Conservation (phyloP, 768 basidiomycete species). For the Mycena vulgaris region DNA sequence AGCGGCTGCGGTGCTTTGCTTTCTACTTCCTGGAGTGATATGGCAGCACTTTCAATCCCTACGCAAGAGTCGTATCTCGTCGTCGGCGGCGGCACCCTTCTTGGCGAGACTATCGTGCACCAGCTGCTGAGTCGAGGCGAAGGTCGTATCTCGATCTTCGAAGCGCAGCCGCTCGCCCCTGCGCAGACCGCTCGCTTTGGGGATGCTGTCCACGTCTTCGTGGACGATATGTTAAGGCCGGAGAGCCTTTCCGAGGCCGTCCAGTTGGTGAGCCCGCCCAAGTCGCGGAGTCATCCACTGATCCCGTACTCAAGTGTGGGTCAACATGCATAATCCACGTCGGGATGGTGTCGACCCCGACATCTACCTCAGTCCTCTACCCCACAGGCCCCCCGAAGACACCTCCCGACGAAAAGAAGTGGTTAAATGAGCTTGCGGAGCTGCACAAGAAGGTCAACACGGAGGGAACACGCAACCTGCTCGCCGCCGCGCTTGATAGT, state of each 20-base stretch:
- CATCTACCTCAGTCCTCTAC: conserved; percentile 48
- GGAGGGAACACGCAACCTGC: conserved; percentile 19
- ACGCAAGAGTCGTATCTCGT: conserved; percentile 59
- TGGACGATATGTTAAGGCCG: conserved; percentile 61
- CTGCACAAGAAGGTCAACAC: not conserved
- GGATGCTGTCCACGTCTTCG: conserved; percentile 53
- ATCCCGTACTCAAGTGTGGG: conserved; percentile 45
- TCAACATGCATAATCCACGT: conserved; percentile 68
- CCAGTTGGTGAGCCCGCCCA: conserved; percentile 49
- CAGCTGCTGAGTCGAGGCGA: conserved; percentile 58
- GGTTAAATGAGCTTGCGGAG: not conserved
- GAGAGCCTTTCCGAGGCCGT: conserved; percentile 55
- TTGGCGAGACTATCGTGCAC: conserved; percentile 63
- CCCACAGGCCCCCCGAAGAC: not conserved
- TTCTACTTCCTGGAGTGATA: too few species aligned
- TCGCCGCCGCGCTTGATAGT: conserved; percentile 10
- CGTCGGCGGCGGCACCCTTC: conserved; percentile 59
- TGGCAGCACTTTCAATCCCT: too few species aligned
- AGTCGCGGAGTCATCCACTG: not conserved
- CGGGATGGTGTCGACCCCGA: conserved; percentile 58
- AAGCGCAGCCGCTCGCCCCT: conserved; percentile 52
- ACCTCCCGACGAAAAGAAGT: conserved; percentile 56
- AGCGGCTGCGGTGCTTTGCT: too few species aligned
- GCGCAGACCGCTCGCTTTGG: conserved; percentile 51
- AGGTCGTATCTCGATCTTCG: conserved; percentile 60